These are phyloP conservation scores for Ophidiomyces ophidiicola DNA, from an alignment of 2,329 filamentous ascomycete genomes.

Conservation along the genomic window DNA sequence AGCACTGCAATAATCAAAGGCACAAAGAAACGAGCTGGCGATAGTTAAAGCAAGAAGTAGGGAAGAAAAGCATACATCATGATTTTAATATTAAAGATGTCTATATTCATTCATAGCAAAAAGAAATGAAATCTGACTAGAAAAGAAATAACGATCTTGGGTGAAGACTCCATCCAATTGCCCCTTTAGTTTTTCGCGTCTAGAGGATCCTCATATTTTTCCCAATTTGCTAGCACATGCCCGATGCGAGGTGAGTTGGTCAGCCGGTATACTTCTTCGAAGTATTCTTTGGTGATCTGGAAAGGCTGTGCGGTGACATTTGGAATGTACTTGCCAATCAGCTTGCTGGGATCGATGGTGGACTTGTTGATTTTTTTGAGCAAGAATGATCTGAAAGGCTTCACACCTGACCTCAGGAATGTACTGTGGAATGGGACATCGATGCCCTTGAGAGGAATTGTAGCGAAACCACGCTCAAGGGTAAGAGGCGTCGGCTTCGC, in stretches of 20 bases:
- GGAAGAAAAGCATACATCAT: conserved; percentile 3
- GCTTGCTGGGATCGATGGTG: conserved; percentile 89
- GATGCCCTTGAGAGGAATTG: conserved; percentile 91
- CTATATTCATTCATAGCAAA: not conserved
- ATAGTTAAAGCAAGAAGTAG: not conserved
- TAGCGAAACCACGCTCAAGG: conserved; percentile 89
- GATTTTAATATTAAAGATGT: conserved; percentile 7
- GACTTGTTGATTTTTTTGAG: conserved; percentile 99
- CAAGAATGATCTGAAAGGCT: conserved; percentile 95
- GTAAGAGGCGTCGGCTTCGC: conserved; percentile 79
- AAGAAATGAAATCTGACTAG: conserved; percentile 1
- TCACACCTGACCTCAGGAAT: conserved; percentile 93
- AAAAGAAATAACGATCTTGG: not conserved
- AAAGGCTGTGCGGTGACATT: conserved; percentile 97
- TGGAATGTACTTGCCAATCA: conserved; percentile 97
- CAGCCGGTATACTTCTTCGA: conserved; percentile 93
- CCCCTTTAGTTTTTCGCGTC: conserved; percentile 1
- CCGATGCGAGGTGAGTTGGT: conserved; percentile 59
- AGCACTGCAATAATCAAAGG: no score
- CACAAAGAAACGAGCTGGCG: no score
- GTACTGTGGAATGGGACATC: conserved; percentile 99
- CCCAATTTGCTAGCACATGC: conserved; percentile 65
- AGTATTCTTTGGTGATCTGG: conserved; percentile 94
- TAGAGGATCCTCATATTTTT: conserved; percentile 46
- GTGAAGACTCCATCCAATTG: not conserved